Base-by-base conservation (phyloP, 2,329 filamentous ascomycete genomes). In the Fusarium secorum region DNA sequence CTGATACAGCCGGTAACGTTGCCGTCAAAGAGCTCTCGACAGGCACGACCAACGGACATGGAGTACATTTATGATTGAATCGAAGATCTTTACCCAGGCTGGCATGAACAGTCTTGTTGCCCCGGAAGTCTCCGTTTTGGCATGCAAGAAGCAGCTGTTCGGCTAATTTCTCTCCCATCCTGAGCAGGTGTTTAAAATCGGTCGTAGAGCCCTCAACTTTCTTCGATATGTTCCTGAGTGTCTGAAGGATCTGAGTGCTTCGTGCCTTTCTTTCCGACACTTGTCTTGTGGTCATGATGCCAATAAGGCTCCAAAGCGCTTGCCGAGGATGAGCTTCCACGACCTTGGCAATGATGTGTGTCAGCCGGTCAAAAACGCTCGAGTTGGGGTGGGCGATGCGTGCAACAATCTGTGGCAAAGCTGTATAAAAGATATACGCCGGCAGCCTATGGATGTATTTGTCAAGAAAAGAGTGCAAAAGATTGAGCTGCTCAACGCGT, bases 371-470 rank as follows among this genome's bases (percentile, higher is more conserved):
- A 81, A 93, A 97, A 4, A 97, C 94, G 3, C 90, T 88, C 7
- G 81, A 81, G 78, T 97, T 93, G 2, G 91, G 90, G 81, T 99
- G 96, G 48, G 93, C 93, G 75, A 99, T 98, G 35, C 96, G 91
- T n/a, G 95, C 96, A 61, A 99, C 93, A 68, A 99, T 92, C 80
- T 99, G 96, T 9, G 96, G 93, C 44, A 99, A 85, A 10, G 95
- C 86, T 4, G 91, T 92, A 78, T 94, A 95, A 79, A 94, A 94
- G 35, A 94, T 88, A 75, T 92, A 95, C 2, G 91, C 88, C 5
- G 93, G 92, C 65, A 95, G 84, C 9, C 89, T 86, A 26, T 85
- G 81, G 22, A 95, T 87, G 78, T 97, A 94, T 80, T 95, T 97
- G 78, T 90, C 89, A 68, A 98, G 83, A 70, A 95, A 91, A 26